Evolutionary conservation across 2,329 filamentous ascomycete species (phyloP).

Genomic region (Hypoxylon sp.): DNA sequence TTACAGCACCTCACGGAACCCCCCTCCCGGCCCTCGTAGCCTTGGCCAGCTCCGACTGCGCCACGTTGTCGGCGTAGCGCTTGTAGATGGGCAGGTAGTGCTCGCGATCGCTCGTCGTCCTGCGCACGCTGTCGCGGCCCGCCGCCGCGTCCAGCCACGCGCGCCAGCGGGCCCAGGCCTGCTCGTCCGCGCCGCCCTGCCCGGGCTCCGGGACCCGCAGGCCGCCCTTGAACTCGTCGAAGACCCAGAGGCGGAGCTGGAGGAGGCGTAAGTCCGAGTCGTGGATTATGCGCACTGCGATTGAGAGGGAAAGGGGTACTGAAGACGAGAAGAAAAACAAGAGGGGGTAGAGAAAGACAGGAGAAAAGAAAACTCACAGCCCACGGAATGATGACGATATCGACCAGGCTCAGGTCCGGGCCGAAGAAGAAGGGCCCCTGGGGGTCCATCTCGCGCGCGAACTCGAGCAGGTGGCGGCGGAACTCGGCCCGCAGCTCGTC

Average conservation of each 20-base stretch:
- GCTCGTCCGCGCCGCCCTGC: slow-evolving; percentile 54
- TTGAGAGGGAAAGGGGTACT: too few species aligned
- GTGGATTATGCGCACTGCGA: too few species aligned
- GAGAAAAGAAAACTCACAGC: slow-evolving; percentile 70
- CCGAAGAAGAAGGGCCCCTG: slow-evolving; percentile 74
- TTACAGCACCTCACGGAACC: slow-evolving; percentile 63
- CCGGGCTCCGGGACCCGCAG: slow-evolving; percentile 51
- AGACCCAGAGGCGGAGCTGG: slow-evolving; percentile 23
- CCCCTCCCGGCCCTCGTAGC: slow-evolving; percentile 68
- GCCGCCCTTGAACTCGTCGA: slow-evolving; percentile 76
- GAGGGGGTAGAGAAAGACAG: slow-evolving; percentile 36
- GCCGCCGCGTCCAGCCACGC: slow-evolving; percentile 68
- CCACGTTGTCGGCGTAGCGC: slow-evolving; percentile 70
- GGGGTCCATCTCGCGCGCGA: slow-evolving; percentile 65
- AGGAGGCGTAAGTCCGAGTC: background rate
- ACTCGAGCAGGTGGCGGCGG: slow-evolving; percentile 63
- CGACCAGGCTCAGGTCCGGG: slow-evolving; percentile 67
- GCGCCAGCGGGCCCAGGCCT: slow-evolving; percentile 69
- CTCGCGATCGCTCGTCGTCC: slow-evolving; percentile 73
- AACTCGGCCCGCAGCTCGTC: slow-evolving; percentile 66
- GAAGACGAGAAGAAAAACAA: background rate
- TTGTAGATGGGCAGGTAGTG: slow-evolving; percentile 74
- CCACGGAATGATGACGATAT: slow-evolving; percentile 77
- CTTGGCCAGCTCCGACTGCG: slow-evolving; percentile 66
- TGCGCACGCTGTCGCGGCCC: slow-evolving; percentile 66